phyloP scores from a whole-genome alignment of 2,329 filamentous ascomycete genomes.

The Camillea tinctor region DNA sequence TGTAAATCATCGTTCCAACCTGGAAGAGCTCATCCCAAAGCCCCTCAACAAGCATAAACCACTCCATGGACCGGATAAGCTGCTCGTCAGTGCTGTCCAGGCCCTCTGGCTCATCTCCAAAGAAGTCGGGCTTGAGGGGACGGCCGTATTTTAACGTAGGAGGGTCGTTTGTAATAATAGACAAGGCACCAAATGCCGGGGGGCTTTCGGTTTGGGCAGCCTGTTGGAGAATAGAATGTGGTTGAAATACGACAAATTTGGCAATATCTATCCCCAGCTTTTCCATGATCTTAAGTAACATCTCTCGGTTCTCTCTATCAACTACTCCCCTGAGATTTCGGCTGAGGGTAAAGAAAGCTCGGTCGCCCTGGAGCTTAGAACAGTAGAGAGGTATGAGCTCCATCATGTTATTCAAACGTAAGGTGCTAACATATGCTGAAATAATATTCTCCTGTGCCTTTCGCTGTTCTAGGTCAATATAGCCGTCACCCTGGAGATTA shows the following conservation, averaged over 20 bases:
- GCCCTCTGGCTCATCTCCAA: conserved; percentile 57
- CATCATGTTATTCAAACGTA: conserved; percentile 70
- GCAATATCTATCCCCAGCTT: conserved; percentile 71
- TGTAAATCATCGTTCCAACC: conserved; percentile 71
- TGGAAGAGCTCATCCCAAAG: conserved; percentile 70
- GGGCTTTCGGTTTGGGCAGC: conserved; percentile 39
- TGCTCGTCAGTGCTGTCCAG: conserved; percentile 63
- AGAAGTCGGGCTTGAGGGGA: conserved; percentile 68
- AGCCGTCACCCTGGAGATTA: conserved; percentile 46
- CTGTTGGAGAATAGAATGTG: conserved; percentile 50
- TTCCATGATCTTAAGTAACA: conserved; percentile 72
- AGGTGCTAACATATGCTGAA: conserved; percentile 75
- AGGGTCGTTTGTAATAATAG: conserved; percentile 46
- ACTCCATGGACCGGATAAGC: conserved; percentile 79
- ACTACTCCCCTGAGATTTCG: conserved; percentile 73
- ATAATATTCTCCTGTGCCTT: conserved; percentile 71
- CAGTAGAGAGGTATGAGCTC: conserved; percentile 87
- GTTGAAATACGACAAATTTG: conserved; percentile 71
- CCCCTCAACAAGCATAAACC: conserved; percentile 74
- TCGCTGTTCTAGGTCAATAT: conserved; percentile 36
- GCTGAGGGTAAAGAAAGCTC: conserved; percentile 70
- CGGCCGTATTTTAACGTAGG: conserved; percentile 59
- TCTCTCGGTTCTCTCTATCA: conserved; percentile 61
- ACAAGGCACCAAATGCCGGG: conserved; percentile 46
- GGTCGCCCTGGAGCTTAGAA: conserved; percentile 66